Evolutionary conservation across 129 eudicot species (phyloP).

Genomic region (Centaurea solstitialis): DNA sequence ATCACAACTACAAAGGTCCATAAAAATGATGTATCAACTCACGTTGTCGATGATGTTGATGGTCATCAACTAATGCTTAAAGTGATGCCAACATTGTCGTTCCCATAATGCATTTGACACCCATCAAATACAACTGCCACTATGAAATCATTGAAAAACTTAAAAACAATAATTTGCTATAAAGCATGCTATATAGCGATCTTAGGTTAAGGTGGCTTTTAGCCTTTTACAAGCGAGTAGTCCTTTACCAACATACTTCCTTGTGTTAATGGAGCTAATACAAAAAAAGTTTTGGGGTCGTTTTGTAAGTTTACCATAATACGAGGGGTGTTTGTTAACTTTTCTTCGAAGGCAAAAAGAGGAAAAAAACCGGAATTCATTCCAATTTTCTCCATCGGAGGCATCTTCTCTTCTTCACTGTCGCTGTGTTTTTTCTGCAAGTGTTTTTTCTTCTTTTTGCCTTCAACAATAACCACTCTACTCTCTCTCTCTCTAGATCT

Average conservation of each 20-base stretch:
- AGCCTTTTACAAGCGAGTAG: no score
- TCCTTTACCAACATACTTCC: neutral
- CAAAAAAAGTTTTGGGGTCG: neutral
- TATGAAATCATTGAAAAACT: no score
- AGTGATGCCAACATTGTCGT: no score
- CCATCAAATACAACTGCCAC: no score
- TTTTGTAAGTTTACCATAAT: neutral
- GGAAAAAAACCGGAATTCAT: slow-evolving; percentile 8
- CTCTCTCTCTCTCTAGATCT: slow-evolving; percentile 51
- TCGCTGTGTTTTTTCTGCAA: slow-evolving; percentile 23
- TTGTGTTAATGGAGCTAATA: neutral
- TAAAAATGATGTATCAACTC: no score
- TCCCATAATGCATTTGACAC: no score
- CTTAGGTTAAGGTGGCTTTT: no score
- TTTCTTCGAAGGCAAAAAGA: neutral
- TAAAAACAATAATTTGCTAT: no score
- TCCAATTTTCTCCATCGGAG: slow-evolving; percentile 29
- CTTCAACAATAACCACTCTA: slow-evolving; percentile 13
- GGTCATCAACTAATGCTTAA: no score
- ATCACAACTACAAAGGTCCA: neutral
- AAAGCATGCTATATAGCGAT: no score
- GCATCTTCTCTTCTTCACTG: slow-evolving; percentile 34
- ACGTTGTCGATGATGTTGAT: no score
- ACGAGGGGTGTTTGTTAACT: slow-evolving; percentile 16
- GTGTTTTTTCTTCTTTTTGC: slow-evolving; percentile 19